These are phyloP conservation scores for Leishmania tarentolae DNA, from an alignment of 208 protist species.

Conservation along the genomic window DNA sequence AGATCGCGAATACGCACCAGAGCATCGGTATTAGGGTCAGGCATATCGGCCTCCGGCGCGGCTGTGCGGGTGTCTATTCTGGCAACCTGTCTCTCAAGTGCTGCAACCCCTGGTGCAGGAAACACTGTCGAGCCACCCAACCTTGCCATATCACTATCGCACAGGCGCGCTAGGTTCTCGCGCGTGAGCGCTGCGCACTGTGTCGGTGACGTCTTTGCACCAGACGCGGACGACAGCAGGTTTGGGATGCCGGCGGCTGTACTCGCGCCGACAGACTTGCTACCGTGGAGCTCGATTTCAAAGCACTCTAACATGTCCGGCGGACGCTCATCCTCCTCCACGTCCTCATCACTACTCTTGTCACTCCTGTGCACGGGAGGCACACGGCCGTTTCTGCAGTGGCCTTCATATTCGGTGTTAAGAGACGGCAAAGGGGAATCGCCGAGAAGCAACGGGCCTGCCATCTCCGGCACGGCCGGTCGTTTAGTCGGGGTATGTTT, in stretches of 20 bases:
- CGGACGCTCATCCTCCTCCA: conserved; percentile 25
- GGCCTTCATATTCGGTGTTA: background rate
- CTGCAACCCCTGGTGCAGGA: background rate
- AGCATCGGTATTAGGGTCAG: conserved; percentile 13
- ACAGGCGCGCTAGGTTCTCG: conserved; percentile 32
- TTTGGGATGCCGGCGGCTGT: background rate
- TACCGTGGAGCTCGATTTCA: conserved; percentile 46
- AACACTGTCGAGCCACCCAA: background rate
- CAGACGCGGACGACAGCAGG: background rate
- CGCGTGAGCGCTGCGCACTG: conserved; percentile 27
- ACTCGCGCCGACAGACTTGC: conserved; percentile 4
- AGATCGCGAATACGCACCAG: conserved; percentile 52
- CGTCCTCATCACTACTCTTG: conserved; percentile 11
- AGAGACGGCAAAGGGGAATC: conserved; percentile 2
- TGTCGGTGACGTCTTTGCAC: background rate
- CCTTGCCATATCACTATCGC: conserved; percentile 1
- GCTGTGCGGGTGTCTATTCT: background rate
- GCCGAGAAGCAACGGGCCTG: conserved; percentile 14
- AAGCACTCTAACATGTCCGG: conserved; percentile 39
- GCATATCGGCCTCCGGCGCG: background rate
- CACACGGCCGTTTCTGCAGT: background rate
- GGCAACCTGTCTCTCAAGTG: background rate
- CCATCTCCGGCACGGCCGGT: background rate
- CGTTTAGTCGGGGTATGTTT: conserved; percentile 1
- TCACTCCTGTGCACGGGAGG: background rate